Evolutionary conservation across 352 stramenopile genomes (phyloP).

Genomic region (Phytopythium boreale): DNA sequence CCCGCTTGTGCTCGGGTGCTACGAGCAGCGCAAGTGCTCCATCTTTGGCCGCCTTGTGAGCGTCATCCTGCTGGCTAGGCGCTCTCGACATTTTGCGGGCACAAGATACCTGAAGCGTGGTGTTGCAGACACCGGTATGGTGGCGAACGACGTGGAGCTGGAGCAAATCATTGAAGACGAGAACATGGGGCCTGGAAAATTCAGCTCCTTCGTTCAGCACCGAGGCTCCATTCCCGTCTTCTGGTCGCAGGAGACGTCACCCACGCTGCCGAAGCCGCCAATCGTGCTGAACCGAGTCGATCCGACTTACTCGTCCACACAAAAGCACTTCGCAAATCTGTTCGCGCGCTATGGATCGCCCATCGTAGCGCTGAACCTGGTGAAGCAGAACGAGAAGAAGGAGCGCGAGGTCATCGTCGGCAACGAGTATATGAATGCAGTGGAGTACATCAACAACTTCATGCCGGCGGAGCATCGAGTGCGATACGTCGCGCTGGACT

Average conservation of each 20-base stretch:
- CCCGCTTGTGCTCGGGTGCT: conserved; percentile 93
- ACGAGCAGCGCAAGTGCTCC: conserved; percentile 95
- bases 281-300: conserved; percentile 97
- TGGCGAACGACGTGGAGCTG: conserved; percentile 99
- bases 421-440: conserved; percentile 96
- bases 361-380: conserved; percentile 97
- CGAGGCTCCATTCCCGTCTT: conserved; percentile 99
- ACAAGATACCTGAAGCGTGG: conserved; percentile 98
- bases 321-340: conserved; percentile 93
- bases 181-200: conserved; percentile 88
- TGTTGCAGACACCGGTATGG: conserved; percentile 97
- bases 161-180: conserved; percentile 95
- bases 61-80: conserved; percentile 94
- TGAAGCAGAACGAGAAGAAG: conserved; percentile 97
- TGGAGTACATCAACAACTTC: conserved; percentile 98
- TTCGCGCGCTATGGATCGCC: conserved; percentile 96
- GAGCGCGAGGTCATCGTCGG: conserved; percentile 97
- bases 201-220: conserved; percentile 97
- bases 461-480: conserved; percentile 92
- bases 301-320: conserved; percentile 94
- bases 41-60: conserved; percentile 95
- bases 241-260: conserved; percentile 98
- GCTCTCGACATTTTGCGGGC: conserved; percentile 98
- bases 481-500: conserved; percentile 96
- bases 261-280: conserved; percentile 97